phyloP scores from a whole-genome alignment of 768 basidiomycete species.

The Rhodotorula diobovata region DNA sequence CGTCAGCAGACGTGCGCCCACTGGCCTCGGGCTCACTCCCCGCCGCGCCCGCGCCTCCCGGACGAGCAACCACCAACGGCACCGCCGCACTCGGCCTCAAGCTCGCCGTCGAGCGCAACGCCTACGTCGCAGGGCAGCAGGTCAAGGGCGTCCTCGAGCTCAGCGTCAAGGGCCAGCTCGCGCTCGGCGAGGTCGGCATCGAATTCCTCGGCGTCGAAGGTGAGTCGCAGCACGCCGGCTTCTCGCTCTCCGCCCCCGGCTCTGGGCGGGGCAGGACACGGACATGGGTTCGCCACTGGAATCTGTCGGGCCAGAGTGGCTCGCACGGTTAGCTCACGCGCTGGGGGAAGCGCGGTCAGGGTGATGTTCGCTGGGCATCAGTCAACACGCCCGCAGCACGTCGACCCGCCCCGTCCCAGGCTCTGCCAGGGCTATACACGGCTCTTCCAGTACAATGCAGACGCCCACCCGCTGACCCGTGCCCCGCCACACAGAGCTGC shows the following conservation, averaged over 20 bases:
- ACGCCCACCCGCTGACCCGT: not conserved
- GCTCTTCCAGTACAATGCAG: too few relatives aligned
- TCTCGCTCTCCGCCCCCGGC: not conserved
- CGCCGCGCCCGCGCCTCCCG: not conserved
- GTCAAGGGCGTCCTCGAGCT: conserved; percentile 38
- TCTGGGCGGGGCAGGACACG: too few relatives aligned
- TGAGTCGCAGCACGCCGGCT: conserved; percentile 9
- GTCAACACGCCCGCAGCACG: too few relatives aligned
- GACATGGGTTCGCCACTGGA: too few relatives aligned
- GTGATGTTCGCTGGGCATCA: too few relatives aligned
- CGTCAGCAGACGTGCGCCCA: not conserved
- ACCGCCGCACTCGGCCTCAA: not conserved
- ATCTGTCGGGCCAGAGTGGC: not conserved
- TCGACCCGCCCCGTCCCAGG: too few relatives aligned
- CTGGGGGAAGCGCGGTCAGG: too few relatives aligned
- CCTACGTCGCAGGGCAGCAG: conserved; percentile 27
- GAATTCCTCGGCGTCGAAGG: conserved; percentile 38
- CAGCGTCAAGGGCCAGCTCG: conserved; percentile 13
- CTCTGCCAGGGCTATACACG: too few relatives aligned
- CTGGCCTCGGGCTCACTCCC: not conserved
- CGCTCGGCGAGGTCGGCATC: conserved; percentile 38
- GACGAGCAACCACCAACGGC: not conserved
- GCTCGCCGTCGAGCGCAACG: conserved; percentile 3
- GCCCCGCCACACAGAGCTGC: conserved; percentile 33
- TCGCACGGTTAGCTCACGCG: too few relatives aligned